Evolutionary conservation across 192 early-diverging fungal species (phyloP).

Genomic region (Kickxella alabastrina): DNA sequence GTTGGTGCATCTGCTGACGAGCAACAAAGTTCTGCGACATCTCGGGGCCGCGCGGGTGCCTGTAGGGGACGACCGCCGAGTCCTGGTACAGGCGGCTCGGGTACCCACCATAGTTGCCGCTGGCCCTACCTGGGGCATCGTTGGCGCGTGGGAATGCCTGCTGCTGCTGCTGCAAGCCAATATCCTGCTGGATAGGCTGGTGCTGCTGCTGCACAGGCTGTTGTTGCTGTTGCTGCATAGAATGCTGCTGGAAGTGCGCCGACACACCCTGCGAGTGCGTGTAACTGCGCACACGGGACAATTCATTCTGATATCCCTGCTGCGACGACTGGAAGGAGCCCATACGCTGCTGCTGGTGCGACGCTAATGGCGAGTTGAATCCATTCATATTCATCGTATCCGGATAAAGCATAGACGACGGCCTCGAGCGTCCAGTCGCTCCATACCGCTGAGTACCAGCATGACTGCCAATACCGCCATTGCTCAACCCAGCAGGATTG

Average conservation of each 20-base stretch:
- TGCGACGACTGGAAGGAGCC: slow-evolving; percentile 21
- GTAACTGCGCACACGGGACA: slow-evolving; percentile 40
- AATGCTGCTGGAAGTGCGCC: slow-evolving; percentile 8
- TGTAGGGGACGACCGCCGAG: slow-evolving; percentile 62
- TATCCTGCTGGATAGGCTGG: too few species aligned
- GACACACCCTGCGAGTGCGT: slow-evolving; percentile 47
- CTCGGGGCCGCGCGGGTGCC: slow-evolving; percentile 73
- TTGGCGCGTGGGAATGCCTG: slow-evolving; percentile 35
- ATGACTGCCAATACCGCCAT: slow-evolving; percentile 5
- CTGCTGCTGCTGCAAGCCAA: slow-evolving; percentile 12
- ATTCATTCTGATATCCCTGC: slow-evolving; percentile 27
- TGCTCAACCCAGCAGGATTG: slow-evolving; percentile 5
- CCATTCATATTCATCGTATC: slow-evolving; percentile 44
- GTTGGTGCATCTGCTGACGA: slow-evolving; percentile 52
- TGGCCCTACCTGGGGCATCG: slow-evolving; percentile 38
- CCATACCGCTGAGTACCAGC: slow-evolving; percentile 24
- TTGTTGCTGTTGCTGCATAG: slow-evolving; percentile 17
- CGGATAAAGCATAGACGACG: slow-evolving; percentile 48
- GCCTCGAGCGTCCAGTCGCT: slow-evolving; percentile 33
- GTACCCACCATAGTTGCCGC: slow-evolving; percentile 55
- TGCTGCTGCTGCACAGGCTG: slow-evolving; percentile 34
- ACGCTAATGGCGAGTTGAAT: slow-evolving; percentile 30
- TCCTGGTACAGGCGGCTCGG: slow-evolving; percentile 55
- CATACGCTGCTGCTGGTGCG: slow-evolving; percentile 24
- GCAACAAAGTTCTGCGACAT: slow-evolving; percentile 68